Evolutionary conservation across 257 asterid species (phyloP).

Genomic region (Gardenia jasminoides): DNA sequence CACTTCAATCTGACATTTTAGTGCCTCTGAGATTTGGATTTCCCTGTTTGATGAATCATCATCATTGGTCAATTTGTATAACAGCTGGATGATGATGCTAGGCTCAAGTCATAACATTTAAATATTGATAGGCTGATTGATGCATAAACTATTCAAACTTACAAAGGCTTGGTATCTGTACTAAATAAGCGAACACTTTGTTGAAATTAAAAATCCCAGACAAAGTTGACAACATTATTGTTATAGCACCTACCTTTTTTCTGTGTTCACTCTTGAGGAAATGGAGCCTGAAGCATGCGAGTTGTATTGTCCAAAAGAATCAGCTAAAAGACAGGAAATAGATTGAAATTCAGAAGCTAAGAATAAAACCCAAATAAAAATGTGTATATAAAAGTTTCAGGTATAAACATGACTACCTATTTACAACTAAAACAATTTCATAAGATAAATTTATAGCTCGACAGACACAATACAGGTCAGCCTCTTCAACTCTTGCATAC

Average conservation of each 20-base stretch:
- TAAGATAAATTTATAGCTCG: too few relatives aligned
- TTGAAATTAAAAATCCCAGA: not conserved
- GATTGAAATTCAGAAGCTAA: not conserved
- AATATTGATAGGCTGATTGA: not conserved
- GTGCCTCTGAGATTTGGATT: conserved; percentile 60
- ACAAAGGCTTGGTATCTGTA: not conserved
- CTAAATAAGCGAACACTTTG: not conserved
- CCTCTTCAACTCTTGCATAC: not conserved
- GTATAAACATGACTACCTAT: not conserved
- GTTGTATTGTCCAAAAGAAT: conserved; percentile 48
- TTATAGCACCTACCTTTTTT: conserved; percentile 44
- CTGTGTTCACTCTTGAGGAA: conserved; percentile 53
- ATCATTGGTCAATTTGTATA: not conserved
- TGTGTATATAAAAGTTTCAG: too few relatives aligned
- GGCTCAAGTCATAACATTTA: not conserved
- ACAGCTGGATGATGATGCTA: not conserved
- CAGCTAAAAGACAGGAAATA: conserved; percentile 33
- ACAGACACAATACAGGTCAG: too few relatives aligned
- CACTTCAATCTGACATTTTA: conserved; percentile 65
- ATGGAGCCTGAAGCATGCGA: conserved; percentile 40
- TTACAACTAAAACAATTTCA: not conserved
- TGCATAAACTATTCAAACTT: not conserved
- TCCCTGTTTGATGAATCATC: conserved; percentile 49
- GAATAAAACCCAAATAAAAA: not conserved
- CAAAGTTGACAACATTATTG: not conserved